A percentile compares a stretch with the other conserved stretches of the same genome.
Evolutionary conservation across 176 grass and related monocot species (phyloP).

Genomic region (Oryza meridionalis): DNA sequence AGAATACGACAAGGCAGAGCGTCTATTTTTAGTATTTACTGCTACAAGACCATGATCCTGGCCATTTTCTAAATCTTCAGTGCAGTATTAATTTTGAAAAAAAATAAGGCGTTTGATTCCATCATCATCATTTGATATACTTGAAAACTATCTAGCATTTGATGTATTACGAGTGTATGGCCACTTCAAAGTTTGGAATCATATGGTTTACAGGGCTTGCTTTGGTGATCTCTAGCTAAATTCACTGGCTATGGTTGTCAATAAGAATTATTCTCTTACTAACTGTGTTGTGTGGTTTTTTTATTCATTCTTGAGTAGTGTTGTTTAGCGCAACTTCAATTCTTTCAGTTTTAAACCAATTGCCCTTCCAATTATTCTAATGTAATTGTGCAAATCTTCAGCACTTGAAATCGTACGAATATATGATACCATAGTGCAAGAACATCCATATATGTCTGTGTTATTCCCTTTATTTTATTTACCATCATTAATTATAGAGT

Average conservation of each 20-base stretch:
- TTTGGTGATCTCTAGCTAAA: background rate
- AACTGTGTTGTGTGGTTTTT: background rate
- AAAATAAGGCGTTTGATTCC: background rate
- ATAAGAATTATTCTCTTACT: background rate
- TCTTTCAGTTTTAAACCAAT: background rate
- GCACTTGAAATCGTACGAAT: background rate
- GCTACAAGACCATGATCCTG: background rate
- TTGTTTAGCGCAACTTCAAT: background rate
- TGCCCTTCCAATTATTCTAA: background rate
- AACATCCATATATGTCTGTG: background rate
- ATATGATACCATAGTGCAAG: background rate
- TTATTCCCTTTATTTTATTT: background rate
- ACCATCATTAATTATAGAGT: background rate
- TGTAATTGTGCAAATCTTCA: background rate
- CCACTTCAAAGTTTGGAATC: background rate
- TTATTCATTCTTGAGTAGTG: background rate
- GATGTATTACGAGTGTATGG: background rate
- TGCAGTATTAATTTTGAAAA: background rate
- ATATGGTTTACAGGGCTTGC: background rate
- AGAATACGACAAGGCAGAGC: background rate
- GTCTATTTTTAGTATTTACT: background rate
- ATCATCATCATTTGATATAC: background rate
- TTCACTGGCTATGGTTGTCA: background rate
- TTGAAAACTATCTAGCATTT: background rate
- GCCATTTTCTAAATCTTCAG: background rate